These are phyloP conservation scores for Aspergillus conjunctus DNA, from an alignment of 495 filamentous ascomycete species.

Conservation along the genomic window DNA sequence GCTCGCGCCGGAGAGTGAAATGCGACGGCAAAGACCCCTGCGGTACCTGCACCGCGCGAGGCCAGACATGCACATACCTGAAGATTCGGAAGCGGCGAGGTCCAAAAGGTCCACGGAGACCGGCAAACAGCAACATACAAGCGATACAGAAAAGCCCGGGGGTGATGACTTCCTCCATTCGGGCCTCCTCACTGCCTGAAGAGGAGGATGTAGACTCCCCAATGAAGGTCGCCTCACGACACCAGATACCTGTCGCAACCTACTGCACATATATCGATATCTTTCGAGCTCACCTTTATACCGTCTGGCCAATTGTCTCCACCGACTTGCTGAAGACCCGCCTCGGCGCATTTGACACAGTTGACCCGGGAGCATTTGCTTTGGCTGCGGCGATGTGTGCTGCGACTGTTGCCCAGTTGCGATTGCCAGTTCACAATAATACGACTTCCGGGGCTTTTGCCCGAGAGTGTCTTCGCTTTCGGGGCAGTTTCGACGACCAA, in stretches of 20 bases:
- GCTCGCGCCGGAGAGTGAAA: slow-evolving; percentile 16
- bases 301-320: slow-evolving; percentile 19
- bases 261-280: slow-evolving; percentile 21
- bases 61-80: slow-evolving; percentile 18
- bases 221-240: slow-evolving; percentile 1
- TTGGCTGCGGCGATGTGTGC: slow-evolving; percentile 17
- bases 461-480: slow-evolving; percentile 14
- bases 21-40: slow-evolving; percentile 19
- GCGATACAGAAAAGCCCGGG: slow-evolving; percentile 16
- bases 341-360: background rate
- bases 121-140: slow-evolving; percentile 12
- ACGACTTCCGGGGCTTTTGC: slow-evolving; percentile 13
- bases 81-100: slow-evolving; percentile 19
- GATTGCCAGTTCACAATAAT: slow-evolving; percentile 7
- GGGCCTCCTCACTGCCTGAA: slow-evolving; percentile 1
- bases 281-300: slow-evolving; percentile 17
- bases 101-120: slow-evolving; percentile 14
- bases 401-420: slow-evolving; percentile 16
- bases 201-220: background rate
- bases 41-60: slow-evolving; percentile 15
- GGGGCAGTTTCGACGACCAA: slow-evolving; percentile 7
- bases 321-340: slow-evolving; percentile 12
- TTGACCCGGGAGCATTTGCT: slow-evolving; percentile 2
- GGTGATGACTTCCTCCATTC: slow-evolving; percentile 10
- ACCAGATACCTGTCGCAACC: slow-evolving; percentile 12